Evolutionary conservation across 805 yeast genomes (phyloP).

Genomic region (Lipomyces chichibuensis): DNA sequence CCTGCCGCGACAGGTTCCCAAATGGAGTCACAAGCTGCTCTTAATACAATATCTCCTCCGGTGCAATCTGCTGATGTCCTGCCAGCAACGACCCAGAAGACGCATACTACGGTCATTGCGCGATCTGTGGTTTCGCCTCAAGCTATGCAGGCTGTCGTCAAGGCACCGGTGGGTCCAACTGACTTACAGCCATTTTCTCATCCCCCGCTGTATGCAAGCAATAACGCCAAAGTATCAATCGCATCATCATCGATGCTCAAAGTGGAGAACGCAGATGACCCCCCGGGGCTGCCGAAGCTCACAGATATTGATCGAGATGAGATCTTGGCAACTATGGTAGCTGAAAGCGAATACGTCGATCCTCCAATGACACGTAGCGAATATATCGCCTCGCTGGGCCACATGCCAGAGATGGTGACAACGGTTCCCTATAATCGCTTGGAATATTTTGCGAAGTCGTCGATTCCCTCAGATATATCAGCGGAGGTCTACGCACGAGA

Average conservation of each 20-base stretch:
- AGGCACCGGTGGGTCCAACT: background rate
- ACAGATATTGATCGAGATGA: conserved; percentile 23
- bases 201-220: background rate
- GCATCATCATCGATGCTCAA: background rate
- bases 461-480: conserved; percentile 47
- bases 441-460: conserved; percentile 46
- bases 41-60: background rate
- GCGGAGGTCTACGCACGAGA: conserved; percentile 31
- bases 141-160: background rate
- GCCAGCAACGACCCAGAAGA: background rate
- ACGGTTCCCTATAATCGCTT: conserved; percentile 37
- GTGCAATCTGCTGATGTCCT: background rate
- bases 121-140: background rate
- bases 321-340: conserved; percentile 29
- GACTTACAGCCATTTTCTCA: background rate
- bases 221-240: no score
- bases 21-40: background rate
- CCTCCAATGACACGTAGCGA: conserved; percentile 35
- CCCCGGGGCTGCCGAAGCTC: conserved; percentile 16
- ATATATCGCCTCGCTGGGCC: conserved; percentile 30
- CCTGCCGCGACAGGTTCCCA: background rate
- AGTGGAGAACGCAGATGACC: background rate
- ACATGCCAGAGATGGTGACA: conserved; percentile 32
- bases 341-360: conserved; percentile 33
- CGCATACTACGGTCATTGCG: background rate